Percentiles rank a stretch among this genome's conserved stretches.
phyloP scores from a whole-genome alignment of 2,329 filamentous ascomycete species.

The Pseudogymnoascus destructans region DNA sequence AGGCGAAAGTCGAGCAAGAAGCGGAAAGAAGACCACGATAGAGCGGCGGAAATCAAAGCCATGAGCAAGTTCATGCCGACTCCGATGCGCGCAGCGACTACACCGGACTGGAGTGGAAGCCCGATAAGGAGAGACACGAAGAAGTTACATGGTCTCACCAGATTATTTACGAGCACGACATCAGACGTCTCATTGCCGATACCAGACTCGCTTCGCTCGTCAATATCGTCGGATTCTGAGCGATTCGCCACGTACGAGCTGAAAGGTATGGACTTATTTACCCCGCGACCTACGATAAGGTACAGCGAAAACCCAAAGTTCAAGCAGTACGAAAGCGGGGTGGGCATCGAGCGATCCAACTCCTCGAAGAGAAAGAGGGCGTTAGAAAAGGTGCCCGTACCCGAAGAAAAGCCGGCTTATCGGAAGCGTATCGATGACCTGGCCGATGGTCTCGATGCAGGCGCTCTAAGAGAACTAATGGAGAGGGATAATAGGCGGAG shows the following conservation, averaged over 20 bases:
- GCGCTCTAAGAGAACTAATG: slow-evolving; percentile 75
- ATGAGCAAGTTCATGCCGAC: slow-evolving; percentile 61
- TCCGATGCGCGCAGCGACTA: slow-evolving; percentile 44
- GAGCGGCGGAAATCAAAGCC: slow-evolving; percentile 79
- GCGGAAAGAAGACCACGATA: slow-evolving; percentile 58
- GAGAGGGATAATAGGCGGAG: slow-evolving; percentile 73
- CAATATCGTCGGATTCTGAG: slow-evolving; percentile 62
- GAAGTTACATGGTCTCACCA: slow-evolving; percentile 43
- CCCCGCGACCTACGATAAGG: slow-evolving; percentile 71
- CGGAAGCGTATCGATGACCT: slow-evolving; percentile 56
- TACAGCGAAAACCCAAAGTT: slow-evolving; percentile 54
- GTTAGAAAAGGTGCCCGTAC: slow-evolving; percentile 38
- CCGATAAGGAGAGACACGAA: slow-evolving; percentile 51
- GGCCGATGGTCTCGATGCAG: slow-evolving; percentile 74
- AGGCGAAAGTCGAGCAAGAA: slow-evolving; percentile 66
- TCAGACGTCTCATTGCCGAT: slow-evolving; percentile 59
- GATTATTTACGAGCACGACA: slow-evolving; percentile 43
- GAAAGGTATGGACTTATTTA: slow-evolving; percentile 66
- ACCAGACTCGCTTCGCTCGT: slow-evolving; percentile 62
- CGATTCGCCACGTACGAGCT: slow-evolving; percentile 61
- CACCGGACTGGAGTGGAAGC: slow-evolving; percentile 46
- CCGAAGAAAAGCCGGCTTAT: slow-evolving; percentile 46
- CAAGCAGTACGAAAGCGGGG: slow-evolving; percentile 31
- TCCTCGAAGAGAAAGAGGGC: slow-evolving; percentile 36
- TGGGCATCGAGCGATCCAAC: slow-evolving; percentile 27